Conservation (phyloP, 1,139 yeast genomes). For the Yamadazyma trypodendri region DNA sequence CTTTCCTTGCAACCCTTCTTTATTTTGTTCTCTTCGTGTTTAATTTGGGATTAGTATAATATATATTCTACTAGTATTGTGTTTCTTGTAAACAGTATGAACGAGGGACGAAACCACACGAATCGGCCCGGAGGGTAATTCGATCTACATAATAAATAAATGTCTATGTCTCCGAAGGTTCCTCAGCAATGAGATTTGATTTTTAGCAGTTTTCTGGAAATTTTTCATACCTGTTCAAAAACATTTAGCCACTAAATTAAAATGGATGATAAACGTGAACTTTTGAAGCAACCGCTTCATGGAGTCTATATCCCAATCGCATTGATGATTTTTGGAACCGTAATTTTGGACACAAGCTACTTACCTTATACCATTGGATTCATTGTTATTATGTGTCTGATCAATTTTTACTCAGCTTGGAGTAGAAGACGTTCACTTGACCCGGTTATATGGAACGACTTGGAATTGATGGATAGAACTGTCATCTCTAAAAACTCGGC, state of each 20-base stretch:
- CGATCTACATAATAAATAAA: too few relatives aligned
- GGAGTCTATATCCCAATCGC: slow-evolving; percentile 69
- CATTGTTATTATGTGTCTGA: slow-evolving; percentile 43
- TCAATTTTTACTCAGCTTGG: slow-evolving; percentile 50
- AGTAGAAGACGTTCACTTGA: slow-evolving; percentile 47
- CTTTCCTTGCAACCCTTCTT: slow-evolving; percentile 1
- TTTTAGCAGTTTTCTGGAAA: background rate
- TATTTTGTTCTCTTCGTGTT: slow-evolving; percentile 8
- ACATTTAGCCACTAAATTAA: background rate
- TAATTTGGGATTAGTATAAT: slow-evolving; percentile 11
- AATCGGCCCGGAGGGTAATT: too few relatives aligned
- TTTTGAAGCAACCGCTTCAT: slow-evolving; percentile 64
- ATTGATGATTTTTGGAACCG: slow-evolving; percentile 60
- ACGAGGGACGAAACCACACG: too few relatives aligned
- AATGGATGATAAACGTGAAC: slow-evolving; percentile 48
- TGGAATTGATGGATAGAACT: slow-evolving; percentile 72
- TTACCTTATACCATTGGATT: slow-evolving; percentile 51
- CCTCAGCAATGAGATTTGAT: background rate
- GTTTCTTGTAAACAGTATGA: background rate
- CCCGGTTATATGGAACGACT: slow-evolving; percentile 55
- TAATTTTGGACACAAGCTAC: slow-evolving; percentile 51
- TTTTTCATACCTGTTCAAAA: slow-evolving; percentile 1
- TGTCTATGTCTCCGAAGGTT: background rate
- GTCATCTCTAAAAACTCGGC: slow-evolving; percentile 67
- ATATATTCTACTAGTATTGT: slow-evolving; percentile 1